These are phyloP conservation scores for Hypoxylon lienhwacheense DNA, from an alignment of 495 filamentous ascomycete species.

Conservation along the genomic window DNA sequence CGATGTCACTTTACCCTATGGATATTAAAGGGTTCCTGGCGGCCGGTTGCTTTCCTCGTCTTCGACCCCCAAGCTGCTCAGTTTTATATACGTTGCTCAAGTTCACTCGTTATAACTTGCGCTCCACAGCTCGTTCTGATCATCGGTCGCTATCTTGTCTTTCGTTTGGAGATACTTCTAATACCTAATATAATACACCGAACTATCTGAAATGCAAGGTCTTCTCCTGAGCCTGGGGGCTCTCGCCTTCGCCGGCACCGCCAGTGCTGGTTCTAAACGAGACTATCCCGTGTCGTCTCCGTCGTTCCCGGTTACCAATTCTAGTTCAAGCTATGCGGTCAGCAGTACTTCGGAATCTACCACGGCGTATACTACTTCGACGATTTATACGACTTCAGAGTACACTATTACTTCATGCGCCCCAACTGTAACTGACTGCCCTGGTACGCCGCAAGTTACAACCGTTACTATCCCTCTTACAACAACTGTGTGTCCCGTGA, in stretches of 20 bases:
- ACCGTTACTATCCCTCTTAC: slow-evolving; percentile 16
- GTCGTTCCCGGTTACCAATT: slow-evolving; percentile 1
- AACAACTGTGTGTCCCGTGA: slow-evolving; percentile 25
- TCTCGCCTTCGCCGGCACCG: slow-evolving; percentile 24
- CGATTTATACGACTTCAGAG: slow-evolving; percentile 11
- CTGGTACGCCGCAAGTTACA: slow-evolving; percentile 31
- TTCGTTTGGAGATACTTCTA: slow-evolving; percentile 16
- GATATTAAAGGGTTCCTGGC: slow-evolving; percentile 23
- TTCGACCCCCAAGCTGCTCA: slow-evolving; percentile 8
- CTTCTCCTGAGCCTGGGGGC: slow-evolving; percentile 25
- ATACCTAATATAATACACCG: slow-evolving; percentile 28
- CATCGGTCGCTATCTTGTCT: slow-evolving; percentile 20
- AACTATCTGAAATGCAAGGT: slow-evolving; percentile 16
- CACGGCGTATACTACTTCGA: slow-evolving; percentile 5
- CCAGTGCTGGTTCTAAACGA: slow-evolving; percentile 16
- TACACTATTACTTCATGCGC: slow-evolving; percentile 62
- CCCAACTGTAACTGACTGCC: slow-evolving; percentile 57
- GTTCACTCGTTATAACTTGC: slow-evolving; percentile 35
- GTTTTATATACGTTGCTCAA: slow-evolving; percentile 28
- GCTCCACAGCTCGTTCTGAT: slow-evolving; percentile 12
- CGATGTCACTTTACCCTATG: slow-evolving; percentile 22
- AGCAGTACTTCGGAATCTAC: not conserved
- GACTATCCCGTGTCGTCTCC: slow-evolving; percentile 6
- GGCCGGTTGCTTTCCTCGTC: not conserved
- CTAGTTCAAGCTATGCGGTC: slow-evolving; percentile 11